Percentiles rank a stretch among this genome's conserved stretches.
phyloP scores from a whole-genome alignment of 2,329 filamentous ascomycete genomes.

The Incumbomyces delicatus region DNA sequence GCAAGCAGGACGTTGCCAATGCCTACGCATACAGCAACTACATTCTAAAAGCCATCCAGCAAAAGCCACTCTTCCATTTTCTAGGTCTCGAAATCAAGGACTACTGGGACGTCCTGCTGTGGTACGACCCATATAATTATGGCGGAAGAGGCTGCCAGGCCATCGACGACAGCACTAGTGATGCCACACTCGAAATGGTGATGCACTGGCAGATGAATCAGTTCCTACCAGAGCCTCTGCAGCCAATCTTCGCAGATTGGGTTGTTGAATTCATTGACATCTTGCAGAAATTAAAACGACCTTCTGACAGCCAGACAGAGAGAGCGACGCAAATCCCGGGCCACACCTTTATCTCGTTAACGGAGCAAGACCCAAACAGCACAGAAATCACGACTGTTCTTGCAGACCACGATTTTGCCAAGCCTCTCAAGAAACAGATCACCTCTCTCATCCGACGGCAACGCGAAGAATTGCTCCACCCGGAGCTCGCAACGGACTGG shows the following conservation, averaged over 20 bases:
- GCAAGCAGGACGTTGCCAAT: constrained; percentile 92
- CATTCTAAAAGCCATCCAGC: constrained; percentile 93
- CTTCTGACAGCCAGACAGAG: constrained; percentile 49
- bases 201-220: constrained; percentile 98
- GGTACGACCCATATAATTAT: constrained; percentile 99
- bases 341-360: constrained; percentile 39
- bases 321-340: constrained; percentile 50
- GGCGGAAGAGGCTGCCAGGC: constrained; percentile 84
- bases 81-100: constrained; percentile 95
- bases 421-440: constrained; percentile 83
- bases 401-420: constrained; percentile 67
- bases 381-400: constrained; percentile 56
- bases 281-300: constrained; percentile 79
- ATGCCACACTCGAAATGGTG: constrained; percentile 75
- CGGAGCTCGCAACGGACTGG: constrained; percentile 79
- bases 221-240: constrained; percentile 71
- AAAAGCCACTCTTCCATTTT: constrained; percentile 92
- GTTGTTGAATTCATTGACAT: constrained; percentile 88
- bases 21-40: constrained; percentile 96
- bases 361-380: constrained; percentile 47
- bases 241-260: constrained; percentile 83
- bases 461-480: constrained; percentile 78
- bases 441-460: constrained; percentile 71
- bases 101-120: constrained; percentile 98
- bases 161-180: constrained; percentile 59